Conservation (phyloP, 2,329 filamentous ascomycete species). For the Coniella vitis region DNA sequence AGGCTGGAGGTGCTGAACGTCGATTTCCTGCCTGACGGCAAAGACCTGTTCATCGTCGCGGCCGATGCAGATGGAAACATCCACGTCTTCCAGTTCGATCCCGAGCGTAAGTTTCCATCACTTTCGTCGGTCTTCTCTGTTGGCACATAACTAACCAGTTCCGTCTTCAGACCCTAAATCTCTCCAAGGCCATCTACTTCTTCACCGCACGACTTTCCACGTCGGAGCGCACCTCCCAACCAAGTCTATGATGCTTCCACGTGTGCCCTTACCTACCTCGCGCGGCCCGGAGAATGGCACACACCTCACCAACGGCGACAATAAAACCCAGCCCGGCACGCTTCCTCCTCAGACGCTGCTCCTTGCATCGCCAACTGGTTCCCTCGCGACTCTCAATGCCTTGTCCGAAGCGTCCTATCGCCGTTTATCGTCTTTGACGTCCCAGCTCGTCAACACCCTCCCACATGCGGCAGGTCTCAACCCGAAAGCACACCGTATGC, state of each 20-base stretch:
- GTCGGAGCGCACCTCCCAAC: slow-evolving; percentile 72
- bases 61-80: slow-evolving; percentile 80
- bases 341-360: slow-evolving; percentile 47
- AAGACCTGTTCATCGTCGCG: slow-evolving; percentile 74
- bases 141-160: slow-evolving; percentile 19
- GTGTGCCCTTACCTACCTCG: slow-evolving; percentile 30
- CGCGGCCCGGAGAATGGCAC: slow-evolving; percentile 30
- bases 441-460: slow-evolving; percentile 69
- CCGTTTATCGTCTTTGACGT: slow-evolving; percentile 72
- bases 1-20: slow-evolving; percentile 72
- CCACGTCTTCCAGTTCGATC: slow-evolving; percentile 88
- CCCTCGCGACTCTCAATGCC: slow-evolving; percentile 68
- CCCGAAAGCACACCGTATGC: slow-evolving; percentile 67
- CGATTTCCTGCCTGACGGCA: slow-evolving; percentile 82
- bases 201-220: slow-evolving; percentile 84
- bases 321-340: slow-evolving; percentile 30
- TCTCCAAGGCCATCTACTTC: slow-evolving; percentile 76
- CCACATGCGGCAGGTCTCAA: slow-evolving; percentile 77
- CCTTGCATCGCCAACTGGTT: slow-evolving; percentile 67
- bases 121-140: slow-evolving; percentile 2
- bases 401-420: slow-evolving; percentile 77
- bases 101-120: slow-evolving; percentile 62
- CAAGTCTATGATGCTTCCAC: slow-evolving; percentile 67
- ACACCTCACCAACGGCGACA: slow-evolving; percentile 20
- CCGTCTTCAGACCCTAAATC: slow-evolving; percentile 74